Evolutionary conservation across 1,139 yeast species (phyloP), one percentile per base, ranked within the genome.

Genomic region (Nakaseomyces uthaithaninus): DNA sequence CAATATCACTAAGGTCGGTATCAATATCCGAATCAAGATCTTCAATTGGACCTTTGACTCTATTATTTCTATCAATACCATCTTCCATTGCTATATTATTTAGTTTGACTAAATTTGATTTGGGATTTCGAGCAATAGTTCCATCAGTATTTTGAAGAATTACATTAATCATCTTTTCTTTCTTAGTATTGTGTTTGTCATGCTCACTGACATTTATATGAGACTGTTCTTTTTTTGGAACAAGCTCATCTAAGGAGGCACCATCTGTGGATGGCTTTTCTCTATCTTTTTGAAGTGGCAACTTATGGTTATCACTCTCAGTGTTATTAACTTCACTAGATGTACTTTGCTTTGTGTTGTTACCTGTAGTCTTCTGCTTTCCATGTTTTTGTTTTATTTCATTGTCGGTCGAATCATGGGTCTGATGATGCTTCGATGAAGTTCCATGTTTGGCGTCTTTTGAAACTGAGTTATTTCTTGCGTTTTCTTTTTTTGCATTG

Each of bases 21-120:
- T 25, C 27, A 9, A 25, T n/a, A 25, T 27, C 30, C 4, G 30
- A 27, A 27, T 27, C 30, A 12, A 27, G 30, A 14, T 27, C 30
- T 14, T 27, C 30, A 27, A 27, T 16, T 7, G 30, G 30, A 2
- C 30, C 30, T 11, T 27, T 27, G 16, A 27, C 15, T 12, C 15
- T 27, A 4, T 22, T 22, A 7, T 22, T 10, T 22, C 10, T 10
- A n/a, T n/a, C n/a, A n/a, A n/a, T n/a, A n/a, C n/a, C n/a, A n/a
- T n/a, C n/a, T n/a, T n/a, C n/a, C n/a, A n/a, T n/a, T n/a, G n/a
- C n/a, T n/a, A n/a, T n/a, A n/a, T n/a, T n/a, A n/a, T n/a, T n/a
- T n/a, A n/a, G n/a, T n/a, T n/a, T n/a, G n/a, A n/a, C n/a, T n/a
- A n/a, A n/a, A n/a, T n/a, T n/a, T n/a, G n/a, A n/a, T n/a, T 23